Percentiles rank a stretch among this genome's conserved stretches.
Evolutionary conservation across 1,284 basidiomycete species (phyloP).

Genomic region (Malassezia dermatis): DNA sequence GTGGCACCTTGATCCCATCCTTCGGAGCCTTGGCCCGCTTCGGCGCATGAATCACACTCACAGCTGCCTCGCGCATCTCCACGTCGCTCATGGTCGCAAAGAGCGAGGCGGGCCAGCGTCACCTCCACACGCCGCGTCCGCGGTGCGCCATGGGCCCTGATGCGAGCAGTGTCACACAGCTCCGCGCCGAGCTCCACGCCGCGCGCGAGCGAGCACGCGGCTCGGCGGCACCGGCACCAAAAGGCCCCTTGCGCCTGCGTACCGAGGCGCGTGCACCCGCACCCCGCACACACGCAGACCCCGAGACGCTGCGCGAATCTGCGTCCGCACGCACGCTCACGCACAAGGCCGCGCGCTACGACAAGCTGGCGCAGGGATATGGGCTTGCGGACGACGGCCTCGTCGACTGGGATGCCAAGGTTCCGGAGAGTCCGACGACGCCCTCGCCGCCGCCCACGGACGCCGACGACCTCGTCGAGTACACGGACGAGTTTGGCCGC

Average conservation of each 20-base stretch:
- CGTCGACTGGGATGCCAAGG: conserved; percentile 73
- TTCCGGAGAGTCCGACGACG: conserved; percentile 51
- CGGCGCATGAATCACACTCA: background rate
- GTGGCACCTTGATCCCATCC: background rate
- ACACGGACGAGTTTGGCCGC: conserved; percentile 74
- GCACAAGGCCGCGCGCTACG: conserved; percentile 71
- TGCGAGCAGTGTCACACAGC: conserved; percentile 21
- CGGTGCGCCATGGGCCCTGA: background rate
- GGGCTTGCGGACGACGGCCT: conserved; percentile 56
- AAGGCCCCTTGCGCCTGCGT: background rate
- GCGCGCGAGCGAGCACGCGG: conserved; percentile 13
- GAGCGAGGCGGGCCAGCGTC: background rate
- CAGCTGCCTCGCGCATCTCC: background rate
- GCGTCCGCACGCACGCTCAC: conserved; percentile 58
- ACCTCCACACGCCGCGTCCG: background rate
- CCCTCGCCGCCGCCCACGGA: conserved; percentile 35
- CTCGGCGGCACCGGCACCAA: background rate
- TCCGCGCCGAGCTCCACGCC: conserved; percentile 27
- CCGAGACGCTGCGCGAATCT: conserved; percentile 50
- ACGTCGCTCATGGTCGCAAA: background rate
- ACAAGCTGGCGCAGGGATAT: conserved; percentile 65
- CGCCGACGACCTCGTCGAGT: conserved; percentile 65
- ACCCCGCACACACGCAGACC: too few relatives aligned
- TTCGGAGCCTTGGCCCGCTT: background rate
- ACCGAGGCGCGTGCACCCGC: background rate